A percentile compares a stretch with the other conserved stretches of the same genome.
Conservation (phyloP, 2,329 filamentous ascomycete genomes). For the Colletotrichum sp. region DNA sequence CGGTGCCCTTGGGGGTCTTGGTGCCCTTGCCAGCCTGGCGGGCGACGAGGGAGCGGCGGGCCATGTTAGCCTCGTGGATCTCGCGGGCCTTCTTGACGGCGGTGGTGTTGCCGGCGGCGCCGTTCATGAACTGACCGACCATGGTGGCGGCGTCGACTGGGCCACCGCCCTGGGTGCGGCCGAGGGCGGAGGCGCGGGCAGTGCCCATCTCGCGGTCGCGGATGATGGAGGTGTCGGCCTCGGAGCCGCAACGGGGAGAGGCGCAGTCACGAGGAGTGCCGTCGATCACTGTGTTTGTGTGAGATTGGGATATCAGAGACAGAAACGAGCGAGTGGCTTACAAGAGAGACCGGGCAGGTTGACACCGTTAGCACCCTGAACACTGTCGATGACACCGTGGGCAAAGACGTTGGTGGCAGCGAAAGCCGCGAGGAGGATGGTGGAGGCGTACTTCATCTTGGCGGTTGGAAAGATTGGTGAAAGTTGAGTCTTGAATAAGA, state of each 20-base stretch:
- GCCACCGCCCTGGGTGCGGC: conserved; percentile 65
- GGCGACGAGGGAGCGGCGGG: conserved; percentile 18
- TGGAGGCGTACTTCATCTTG: conserved; percentile 23
- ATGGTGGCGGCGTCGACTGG: conserved; percentile 62
- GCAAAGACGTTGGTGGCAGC: conserved; percentile 50
- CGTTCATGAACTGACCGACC: conserved; percentile 64
- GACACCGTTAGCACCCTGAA: conserved; percentile 65
- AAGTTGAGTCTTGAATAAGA: not conserved
- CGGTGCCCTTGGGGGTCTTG: conserved; percentile 28
- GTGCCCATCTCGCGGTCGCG: conserved; percentile 61
- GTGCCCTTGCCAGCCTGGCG: conserved; percentile 19
- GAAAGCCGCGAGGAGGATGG: conserved; percentile 43
- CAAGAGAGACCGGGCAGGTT: conserved; percentile 60
- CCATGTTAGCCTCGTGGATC: conserved; percentile 47
- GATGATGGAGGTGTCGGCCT: conserved; percentile 73
- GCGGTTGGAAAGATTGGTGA: conserved; percentile 12
- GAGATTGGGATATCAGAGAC: not conserved
- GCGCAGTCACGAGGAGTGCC: conserved; percentile 72
- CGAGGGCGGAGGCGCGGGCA: conserved; percentile 60
- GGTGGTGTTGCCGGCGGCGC: conserved; percentile 37
- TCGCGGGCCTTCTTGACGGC: conserved; percentile 40
- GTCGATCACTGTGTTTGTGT: conserved; percentile 53
- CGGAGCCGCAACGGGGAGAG: conserved; percentile 63
- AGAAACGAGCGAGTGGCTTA: not conserved
- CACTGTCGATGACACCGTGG: conserved; percentile 62